Evolutionary conservation across 768 basidiomycete species (phyloP), one percentile per base, ranked within the genome.

Genomic region (Auricularia sp.): DNA sequence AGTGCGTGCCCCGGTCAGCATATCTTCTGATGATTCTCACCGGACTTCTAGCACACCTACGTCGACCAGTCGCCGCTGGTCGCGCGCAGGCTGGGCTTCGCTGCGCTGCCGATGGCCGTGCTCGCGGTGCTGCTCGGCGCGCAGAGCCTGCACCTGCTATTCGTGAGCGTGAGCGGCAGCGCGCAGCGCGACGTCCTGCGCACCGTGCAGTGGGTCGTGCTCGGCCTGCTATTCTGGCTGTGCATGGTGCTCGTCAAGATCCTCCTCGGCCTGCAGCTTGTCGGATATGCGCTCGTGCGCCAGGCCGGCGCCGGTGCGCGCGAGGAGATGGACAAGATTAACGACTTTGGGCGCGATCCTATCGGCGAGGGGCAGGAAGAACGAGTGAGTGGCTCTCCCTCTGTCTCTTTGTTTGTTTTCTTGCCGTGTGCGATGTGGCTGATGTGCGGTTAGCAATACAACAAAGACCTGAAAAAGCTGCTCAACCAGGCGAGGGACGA

Each of bases 1-100:
- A 80, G 90, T 89, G 37, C n/a, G 70, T 68, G 3, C 42, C 35
- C 16, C 14, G 0, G 1, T n/a, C 6, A 56, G 21, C 54, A 7
- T 33, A 14, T 3, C 2, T 1, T 0, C 24, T 24, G 7, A 18
- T 45, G 59, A 42, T 61, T 39, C 1, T 47, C 51, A 16, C 51
- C 16, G 6, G 1, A 13, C 6, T 1, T 24, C 63, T 67, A 92
- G 88, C 92, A 94, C 73, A 81, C 89, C 2, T 94, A 95, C 66
- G 92, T 97, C 21, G 97, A 99, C 71, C 95, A 97, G 72, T 95
- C 95, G 1, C 95, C 95, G 5, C 81, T 95, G 4, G 93, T 98
- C 37, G 92, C 95, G 1, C 88, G 96, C 2, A 85, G 97, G 5
- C 81, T 99, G 8, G 97, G 97, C 16, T 97, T 98, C 73, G 90